Evolutionary conservation across 305 asterid genomes (phyloP), one percentile per base, ranked within the genome.

Genomic region (Caryopteris hybrid): DNA sequence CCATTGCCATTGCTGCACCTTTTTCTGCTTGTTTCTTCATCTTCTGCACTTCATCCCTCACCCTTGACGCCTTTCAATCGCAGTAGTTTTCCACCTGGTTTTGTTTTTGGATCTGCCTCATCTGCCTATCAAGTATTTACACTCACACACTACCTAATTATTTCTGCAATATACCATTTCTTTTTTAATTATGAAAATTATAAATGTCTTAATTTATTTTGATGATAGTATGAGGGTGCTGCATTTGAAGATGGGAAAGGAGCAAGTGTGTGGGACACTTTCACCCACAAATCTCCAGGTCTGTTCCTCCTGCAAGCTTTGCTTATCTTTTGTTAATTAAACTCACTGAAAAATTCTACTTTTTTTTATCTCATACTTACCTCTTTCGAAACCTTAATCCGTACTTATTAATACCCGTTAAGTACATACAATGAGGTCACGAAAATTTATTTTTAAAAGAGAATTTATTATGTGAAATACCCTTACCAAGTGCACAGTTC

Each of bases 251-350:
- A 66, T 17, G 88, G 88, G 22, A 84, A 59, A 69, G 85, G 86
- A 18, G 81, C 77, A 8, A 86, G 86, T 34, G 76, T 86, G 2
- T 86, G 88, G 88, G 88, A 86, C 39, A 78, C 79, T 25, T 86
- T 9, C 55, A 61, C 74, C 23, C 84, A 73, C 60, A 45, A 73
- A 25, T 76, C 12, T 58, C 74, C 87, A 69, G 80, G 91, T 76
- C 4, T n/a, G n/a, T n/a, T n/a, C n/a, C n/a, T n/a, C n/a, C n/a
- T n/a, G n/a, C n/a, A n/a, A n/a, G n/a, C n/a, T n/a, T n/a, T n/a
- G n/a, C n/a, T n/a, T n/a, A n/a, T n/a, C n/a, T n/a, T n/a, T n/a
- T n/a, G n/a, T n/a, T n/a, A n/a, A n/a, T n/a, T n/a, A n/a, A n/a
- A n/a, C n/a, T n/a, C n/a, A n/a, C n/a, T n/a, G n/a, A n/a, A n/a